phyloP scores from a whole-genome alignment of 2,329 filamentous ascomycete genomes.

The Talaromyces funiculosus region DNA sequence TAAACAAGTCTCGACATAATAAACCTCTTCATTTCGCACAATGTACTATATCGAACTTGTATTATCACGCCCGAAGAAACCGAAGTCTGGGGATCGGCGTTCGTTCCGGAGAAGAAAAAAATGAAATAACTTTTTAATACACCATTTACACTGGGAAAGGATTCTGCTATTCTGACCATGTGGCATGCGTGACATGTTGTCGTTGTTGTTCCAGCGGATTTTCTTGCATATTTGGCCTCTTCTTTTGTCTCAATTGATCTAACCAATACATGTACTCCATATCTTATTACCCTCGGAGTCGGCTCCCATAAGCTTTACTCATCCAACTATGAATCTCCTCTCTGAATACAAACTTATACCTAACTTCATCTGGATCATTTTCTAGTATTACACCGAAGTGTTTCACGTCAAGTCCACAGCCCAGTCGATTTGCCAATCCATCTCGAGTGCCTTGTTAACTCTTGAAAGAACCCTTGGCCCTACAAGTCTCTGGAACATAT shows the following conservation, averaged over 20 bases:
- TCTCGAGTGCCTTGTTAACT: constrained; percentile 50
- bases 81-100: not conserved
- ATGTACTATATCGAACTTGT: constrained; percentile 17
- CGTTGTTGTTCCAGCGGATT: constrained; percentile 13
- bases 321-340: constrained; percentile 9
- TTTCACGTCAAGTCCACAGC: constrained; percentile 15
- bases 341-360: constrained; percentile 9
- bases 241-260: not conserved
- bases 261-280: constrained; percentile 7
- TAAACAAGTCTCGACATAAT: constrained; percentile 45
- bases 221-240: constrained; percentile 12
- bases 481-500: constrained; percentile 48
- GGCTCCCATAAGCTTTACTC: not conserved
- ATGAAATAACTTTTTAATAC: constrained; percentile 9
- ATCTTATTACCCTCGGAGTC: not conserved
- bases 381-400: not conserved
- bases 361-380: not conserved
- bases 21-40: constrained; percentile 11
- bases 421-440: constrained; percentile 39
- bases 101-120: not conserved
- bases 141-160: constrained; percentile 9
- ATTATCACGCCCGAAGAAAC: constrained; percentile 13
- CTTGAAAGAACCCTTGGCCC: constrained; percentile 52
- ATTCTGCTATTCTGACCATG: constrained; percentile 11
- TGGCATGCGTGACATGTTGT: constrained; percentile 14